Base-by-base conservation (phyloP, 169 alveolate species). In the Plasmodium reichenowi region DNA sequence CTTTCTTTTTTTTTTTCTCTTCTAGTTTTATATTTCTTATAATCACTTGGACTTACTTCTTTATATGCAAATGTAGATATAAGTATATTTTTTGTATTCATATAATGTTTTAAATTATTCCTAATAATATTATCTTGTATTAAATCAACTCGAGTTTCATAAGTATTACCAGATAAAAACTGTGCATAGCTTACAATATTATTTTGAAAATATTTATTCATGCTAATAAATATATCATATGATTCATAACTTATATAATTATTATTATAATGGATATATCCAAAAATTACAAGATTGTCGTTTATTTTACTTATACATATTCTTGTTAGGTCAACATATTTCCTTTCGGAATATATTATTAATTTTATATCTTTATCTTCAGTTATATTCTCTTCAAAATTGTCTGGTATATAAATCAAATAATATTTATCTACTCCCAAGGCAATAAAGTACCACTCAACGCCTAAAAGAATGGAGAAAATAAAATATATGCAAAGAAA, bases 171-270 rank as follows among this genome's bases (percentile, higher is more conserved):
- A 10, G 92, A 85, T 48, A 85, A 85, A 85, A 59, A 85, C 38
- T 85, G 92, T 13, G 87, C 8, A 50, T 71, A 85, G 9, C 68
- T 56, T 59, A 85, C 48, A 43, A 85, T 85, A n/a, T 71, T 86
- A 85, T 85, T 86, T 0, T 86, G 87, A 71, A 71, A 85, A 50
- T 85, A 74, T 71, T 73, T 85, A 60, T 85, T 85, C 29, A 85
- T n/a, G 29, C 92, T 60, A 47, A 85, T 85, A 54, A 85, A 85
- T n/a, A 85, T 48, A 32, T 85, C 92, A 71, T 71, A 85, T 3
- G 47, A 4, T 66, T 85, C 92, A 63, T 59, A 85, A 43, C 74
- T 71, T 43, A 17, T 47, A 38, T 38, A 38, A 54, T 52, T 13
- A 3, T 52, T 13, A 3, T 85, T 86, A 48, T 38, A 74, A 70